A percentile compares a stretch with the other conserved stretches of the same genome.
These are phyloP conservation scores for Brassica balearica DNA, from an alignment of 441 rosid species.

Conservation along the genomic window DNA sequence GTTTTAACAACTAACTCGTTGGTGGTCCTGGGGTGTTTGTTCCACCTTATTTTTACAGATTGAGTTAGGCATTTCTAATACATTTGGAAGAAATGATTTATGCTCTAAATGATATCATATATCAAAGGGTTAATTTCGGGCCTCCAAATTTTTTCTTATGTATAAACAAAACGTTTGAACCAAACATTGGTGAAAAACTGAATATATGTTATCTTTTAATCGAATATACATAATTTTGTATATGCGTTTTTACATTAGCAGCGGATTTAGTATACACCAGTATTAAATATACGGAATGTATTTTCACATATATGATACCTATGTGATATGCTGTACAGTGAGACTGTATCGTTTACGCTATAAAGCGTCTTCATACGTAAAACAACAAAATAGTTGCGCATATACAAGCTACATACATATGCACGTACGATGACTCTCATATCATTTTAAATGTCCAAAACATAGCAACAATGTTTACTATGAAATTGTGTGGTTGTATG, in stretches of 20 bases:
- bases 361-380: background rate
- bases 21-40: slow-evolving; percentile 9
- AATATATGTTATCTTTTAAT: background rate
- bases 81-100: background rate
- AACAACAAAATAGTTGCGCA: background rate
- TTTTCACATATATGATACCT: background rate
- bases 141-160: background rate
- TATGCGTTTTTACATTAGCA: background rate
- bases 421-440: background rate
- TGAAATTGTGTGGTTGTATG: no score
- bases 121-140: background rate
- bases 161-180: background rate
- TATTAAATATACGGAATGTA: background rate
- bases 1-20: background rate
- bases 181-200: background rate
- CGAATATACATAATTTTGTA: background rate
- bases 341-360: background rate
- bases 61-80: background rate
- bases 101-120: background rate
- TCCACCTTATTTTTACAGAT: background rate
- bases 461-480: background rate
- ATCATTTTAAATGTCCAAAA: background rate
- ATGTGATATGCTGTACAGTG: background rate
- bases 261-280: background rate
- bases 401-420: background rate